These are phyloP conservation scores for Microsporum audouinii DNA, from an alignment of 2,329 filamentous ascomycete genomes.

Conservation along the genomic window DNA sequence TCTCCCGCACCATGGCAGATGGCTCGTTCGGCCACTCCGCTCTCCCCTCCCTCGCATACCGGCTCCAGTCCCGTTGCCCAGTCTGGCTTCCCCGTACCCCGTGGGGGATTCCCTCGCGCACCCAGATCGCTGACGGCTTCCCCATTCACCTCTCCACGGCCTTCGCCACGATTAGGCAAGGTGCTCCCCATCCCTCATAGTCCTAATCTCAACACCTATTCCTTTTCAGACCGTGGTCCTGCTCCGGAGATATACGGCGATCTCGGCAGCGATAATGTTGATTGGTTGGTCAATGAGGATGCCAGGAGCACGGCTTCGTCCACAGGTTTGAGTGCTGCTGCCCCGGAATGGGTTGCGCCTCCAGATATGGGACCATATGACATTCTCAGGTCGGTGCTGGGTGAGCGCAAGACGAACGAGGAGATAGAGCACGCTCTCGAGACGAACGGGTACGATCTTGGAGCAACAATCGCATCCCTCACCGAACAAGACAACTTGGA, in stretches of 20 bases:
- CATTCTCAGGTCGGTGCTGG: slow-evolving; percentile 88
- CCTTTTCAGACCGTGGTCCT: slow-evolving; percentile 76
- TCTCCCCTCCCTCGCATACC: slow-evolving; percentile 66
- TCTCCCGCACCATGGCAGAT: slow-evolving; percentile 91
- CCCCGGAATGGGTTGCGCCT: slow-evolving; percentile 67
- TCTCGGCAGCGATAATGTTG: slow-evolving; percentile 84
- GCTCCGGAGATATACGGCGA: slow-evolving; percentile 81
- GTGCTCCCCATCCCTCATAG: slow-evolving; percentile 92
- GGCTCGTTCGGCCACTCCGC: slow-evolving; percentile 60
- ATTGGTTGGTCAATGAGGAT: slow-evolving; percentile 89
- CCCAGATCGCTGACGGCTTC: slow-evolving; percentile 69
- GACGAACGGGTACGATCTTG: slow-evolving; percentile 82
- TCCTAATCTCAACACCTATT: slow-evolving; percentile 86
- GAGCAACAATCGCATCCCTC: slow-evolving; percentile 77
- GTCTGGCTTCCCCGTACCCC: slow-evolving; percentile 61
- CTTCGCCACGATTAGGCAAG: slow-evolving; percentile 80
- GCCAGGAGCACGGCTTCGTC: slow-evolving; percentile 71
- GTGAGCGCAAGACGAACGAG: slow-evolving; percentile 78
- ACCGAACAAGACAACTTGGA: slow-evolving; percentile 60
- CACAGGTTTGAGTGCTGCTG: slow-evolving; percentile 64
- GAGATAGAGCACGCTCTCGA: slow-evolving; percentile 89
- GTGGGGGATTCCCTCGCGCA: slow-evolving; percentile 62
- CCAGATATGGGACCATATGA: slow-evolving; percentile 96
- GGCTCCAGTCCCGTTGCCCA: slow-evolving; percentile 73
- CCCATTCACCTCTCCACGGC: slow-evolving; percentile 85